Conservation (phyloP, 768 basidiomycete species). For the Asterophora parasitica region DNA sequence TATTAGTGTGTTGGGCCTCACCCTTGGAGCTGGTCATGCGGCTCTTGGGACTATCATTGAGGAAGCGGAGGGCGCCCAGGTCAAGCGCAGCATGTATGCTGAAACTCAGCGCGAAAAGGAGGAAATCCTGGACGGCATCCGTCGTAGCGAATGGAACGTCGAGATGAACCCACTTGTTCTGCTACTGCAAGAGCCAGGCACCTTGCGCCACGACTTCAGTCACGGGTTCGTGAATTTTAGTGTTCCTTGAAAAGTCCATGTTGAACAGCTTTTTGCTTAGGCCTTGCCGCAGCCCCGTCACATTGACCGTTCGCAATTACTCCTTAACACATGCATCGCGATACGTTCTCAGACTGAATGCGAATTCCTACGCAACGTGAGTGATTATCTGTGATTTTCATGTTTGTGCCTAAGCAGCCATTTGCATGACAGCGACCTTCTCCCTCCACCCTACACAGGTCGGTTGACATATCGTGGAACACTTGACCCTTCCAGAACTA, state of each 20-base stretch:
- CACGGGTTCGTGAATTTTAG: slow-evolving; percentile 49
- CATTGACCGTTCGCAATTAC: slow-evolving; percentile 63
- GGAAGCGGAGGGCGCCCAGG: slow-evolving; percentile 55
- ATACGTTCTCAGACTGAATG: slow-evolving; percentile 48
- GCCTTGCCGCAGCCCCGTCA: slow-evolving; percentile 46
- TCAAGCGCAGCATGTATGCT: slow-evolving; percentile 83
- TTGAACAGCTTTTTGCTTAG: slow-evolving; percentile 29
- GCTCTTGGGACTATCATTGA: slow-evolving; percentile 57
- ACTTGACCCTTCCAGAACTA: slow-evolving; percentile 45
- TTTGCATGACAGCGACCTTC: slow-evolving; percentile 28
- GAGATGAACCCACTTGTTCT: slow-evolving; percentile 75
- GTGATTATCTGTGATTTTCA: not conserved
- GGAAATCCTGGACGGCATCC: slow-evolving; percentile 63
- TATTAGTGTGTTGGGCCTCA: slow-evolving; percentile 50
- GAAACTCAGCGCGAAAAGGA: slow-evolving; percentile 76
- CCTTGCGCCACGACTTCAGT: slow-evolving; percentile 60
- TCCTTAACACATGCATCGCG: slow-evolving; percentile 60
- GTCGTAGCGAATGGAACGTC: slow-evolving; percentile 67
- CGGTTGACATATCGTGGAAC: slow-evolving; percentile 60
- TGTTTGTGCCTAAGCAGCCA: not conserved
- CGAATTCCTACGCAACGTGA: slow-evolving; percentile 10
- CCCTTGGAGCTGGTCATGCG: slow-evolving; percentile 67
- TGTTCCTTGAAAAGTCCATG: not conserved
- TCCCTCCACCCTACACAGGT: slow-evolving; percentile 58
- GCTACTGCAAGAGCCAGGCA: slow-evolving; percentile 36